phyloP scores from a whole-genome alignment of 2,329 filamentous ascomycete species.

The Colletotrichum sp. region DNA sequence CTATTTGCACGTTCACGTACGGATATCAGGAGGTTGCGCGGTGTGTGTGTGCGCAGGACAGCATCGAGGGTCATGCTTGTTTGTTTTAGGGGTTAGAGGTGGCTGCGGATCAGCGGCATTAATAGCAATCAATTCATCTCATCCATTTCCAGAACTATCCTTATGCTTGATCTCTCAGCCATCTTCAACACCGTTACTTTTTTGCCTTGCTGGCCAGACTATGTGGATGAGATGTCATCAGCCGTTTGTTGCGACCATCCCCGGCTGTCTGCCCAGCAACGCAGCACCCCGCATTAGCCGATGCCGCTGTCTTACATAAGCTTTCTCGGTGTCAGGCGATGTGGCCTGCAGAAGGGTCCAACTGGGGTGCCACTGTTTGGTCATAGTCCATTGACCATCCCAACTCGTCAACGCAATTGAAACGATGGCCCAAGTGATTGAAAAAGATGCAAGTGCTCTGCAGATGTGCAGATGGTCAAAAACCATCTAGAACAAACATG shows the following conservation, averaged over 20 bases:
- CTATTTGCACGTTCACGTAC: neutral
- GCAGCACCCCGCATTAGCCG: neutral
- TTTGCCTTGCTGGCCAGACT: neutral
- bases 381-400: neutral
- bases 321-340: neutral
- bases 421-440: neutral
- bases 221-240: neutral
- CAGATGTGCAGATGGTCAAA: neutral
- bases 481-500: neutral
- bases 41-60: neutral
- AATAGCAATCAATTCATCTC: neutral
- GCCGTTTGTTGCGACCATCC: neutral
- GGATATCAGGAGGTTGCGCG: neutral
- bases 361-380: neutral
- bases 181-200: accelerated
- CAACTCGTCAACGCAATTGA: neutral
- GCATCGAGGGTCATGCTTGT: neutral
- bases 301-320: neutral
- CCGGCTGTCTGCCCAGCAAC: conserved; percentile 8
- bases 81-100: neutral
- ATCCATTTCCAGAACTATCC: accelerated
- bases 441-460: neutral
- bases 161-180: neutral
- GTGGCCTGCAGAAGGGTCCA: conserved; percentile 3
- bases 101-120: neutral